Base-by-base conservation (phyloP, 768 basidiomycete species). In the Lentinula raphanica region DNA sequence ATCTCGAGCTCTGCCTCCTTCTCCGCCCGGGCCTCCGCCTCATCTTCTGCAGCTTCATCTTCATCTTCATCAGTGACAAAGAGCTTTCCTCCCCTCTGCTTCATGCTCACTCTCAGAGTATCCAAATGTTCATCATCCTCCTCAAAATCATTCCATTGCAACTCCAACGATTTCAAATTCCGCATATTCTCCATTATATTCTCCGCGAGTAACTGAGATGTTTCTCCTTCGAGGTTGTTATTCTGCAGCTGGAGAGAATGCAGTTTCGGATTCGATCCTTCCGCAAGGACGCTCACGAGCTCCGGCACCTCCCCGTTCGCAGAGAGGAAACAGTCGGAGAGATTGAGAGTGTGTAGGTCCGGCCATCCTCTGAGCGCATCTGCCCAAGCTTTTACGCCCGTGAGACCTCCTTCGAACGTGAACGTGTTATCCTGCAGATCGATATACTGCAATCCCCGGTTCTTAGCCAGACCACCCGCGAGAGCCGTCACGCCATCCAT, bases 391-490 rank as follows among this genome's bases (percentile, higher is more conserved):
- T 76, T 65, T 50, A 85, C 69, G 15, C 79, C 85, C 4, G 69
- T 66, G 31, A 70, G 62, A 78, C 79, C 65, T 67, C 85, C 77
- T 71, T 80, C 80, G n/a, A 75, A 79, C 19, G 83, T 84, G 68
- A 91, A 89, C 0, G 89, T 88, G 67, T 92, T 92, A 72, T 98
- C 97, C 71, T 98, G 94, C 49, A 99, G 74, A 78, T 99, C 94
- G 66, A 99, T 81, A 62, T 85, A 74, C 66, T 85, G 77, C 53
- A 99, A 75, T 40, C 77, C 73, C 2, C 78, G 73, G 68, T 87
- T 89, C 57, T 85, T 77, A 12, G 84, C 70, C 31, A 99, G 71
- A 3, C 94, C 96, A 23, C 71, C 68, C 5, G 92, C 90, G 23
- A 99, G 82, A 11, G 84, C 82, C 8, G 80, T 80, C 66, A 96